A percentile compares a stretch with the other conserved stretches of the same genome.
phyloP scores from a whole-genome alignment of 768 basidiomycete species.

The Russula olivacea region DNA sequence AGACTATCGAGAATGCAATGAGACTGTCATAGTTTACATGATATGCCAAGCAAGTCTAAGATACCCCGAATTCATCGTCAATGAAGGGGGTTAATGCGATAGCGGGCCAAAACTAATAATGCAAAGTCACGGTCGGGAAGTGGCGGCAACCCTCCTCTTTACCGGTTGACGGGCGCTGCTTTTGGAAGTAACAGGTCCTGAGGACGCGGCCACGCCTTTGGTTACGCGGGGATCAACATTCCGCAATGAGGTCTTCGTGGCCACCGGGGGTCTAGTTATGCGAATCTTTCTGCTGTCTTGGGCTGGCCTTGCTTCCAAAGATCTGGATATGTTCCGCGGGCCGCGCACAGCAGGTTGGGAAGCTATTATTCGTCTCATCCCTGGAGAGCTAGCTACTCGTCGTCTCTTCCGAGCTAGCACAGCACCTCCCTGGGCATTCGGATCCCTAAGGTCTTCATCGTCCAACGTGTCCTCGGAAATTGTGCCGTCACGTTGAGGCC shows the following conservation, averaged over 20 bases:
- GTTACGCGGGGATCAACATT: conserved; percentile 6
- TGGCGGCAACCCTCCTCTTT: not conserved
- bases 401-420: conserved; percentile 20
- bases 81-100: conserved; percentile 1
- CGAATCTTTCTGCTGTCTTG: conserved; percentile 5
- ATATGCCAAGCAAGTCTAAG: conserved; percentile 7
- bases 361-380: not conserved
- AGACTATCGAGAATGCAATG: not conserved
- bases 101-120: not conserved
- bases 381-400: conserved; percentile 6
- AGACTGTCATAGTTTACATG: conserved; percentile 16
- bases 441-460: conserved; percentile 15
- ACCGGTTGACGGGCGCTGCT: conserved; percentile 4
- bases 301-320: conserved; percentile 1
- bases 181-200: conserved; percentile 1
- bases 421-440: not conserved
- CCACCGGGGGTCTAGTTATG: conserved; percentile 1
- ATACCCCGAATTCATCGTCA: not conserved
- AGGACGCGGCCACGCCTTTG: not conserved
- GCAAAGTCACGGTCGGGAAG: conserved; percentile 11
- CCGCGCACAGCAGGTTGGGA: conserved; percentile 9
- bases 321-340: not conserved
- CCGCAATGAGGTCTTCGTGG: conserved; percentile 20
- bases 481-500: conserved; percentile 8
- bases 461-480: conserved; percentile 23